phyloP scores from a whole-genome alignment of 331 rosid genomes.

The Spiraea crenata region DNA sequence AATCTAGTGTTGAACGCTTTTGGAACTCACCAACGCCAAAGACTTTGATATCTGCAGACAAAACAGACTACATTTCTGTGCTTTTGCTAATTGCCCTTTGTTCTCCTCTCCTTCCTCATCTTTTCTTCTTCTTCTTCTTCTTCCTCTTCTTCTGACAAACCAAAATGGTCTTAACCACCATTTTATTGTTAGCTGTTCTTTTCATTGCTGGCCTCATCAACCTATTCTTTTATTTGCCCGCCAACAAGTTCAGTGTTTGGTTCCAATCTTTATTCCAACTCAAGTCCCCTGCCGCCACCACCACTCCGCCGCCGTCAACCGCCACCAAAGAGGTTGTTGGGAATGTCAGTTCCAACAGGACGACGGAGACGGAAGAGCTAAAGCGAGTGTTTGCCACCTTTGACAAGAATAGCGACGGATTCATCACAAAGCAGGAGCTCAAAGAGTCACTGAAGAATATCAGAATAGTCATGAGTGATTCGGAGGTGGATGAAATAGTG shows the following conservation, averaged over 20 bases:
- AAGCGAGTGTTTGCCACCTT: conserved; percentile 57
- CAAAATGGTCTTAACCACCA: conserved; percentile 30
- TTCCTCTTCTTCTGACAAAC: conserved; percentile 14
- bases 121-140: conserved; percentile 30
- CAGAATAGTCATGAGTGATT: conserved; percentile 50
- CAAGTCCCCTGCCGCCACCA: conserved; percentile 5
- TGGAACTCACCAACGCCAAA: conserved; percentile 2
- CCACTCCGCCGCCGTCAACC: neutral
- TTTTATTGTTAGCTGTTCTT: conserved; percentile 44
- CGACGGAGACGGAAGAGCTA: conserved; percentile 34
- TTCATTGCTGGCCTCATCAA: conserved; percentile 62
- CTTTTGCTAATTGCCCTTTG: neutral
- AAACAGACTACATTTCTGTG: neutral
- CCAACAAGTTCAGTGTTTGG: conserved; percentile 43
- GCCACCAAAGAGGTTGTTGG: neutral
- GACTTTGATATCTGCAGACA: conserved; percentile 22
- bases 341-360: neutral
- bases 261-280: conserved; percentile 31
- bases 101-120: conserved; percentile 17
- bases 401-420: conserved; percentile 78
- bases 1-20: conserved; percentile 11
- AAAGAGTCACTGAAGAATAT: conserved; percentile 62
- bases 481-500: conserved; percentile 67
- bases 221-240: conserved; percentile 43
- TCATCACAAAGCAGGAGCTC: conserved; percentile 65